Evolutionary conservation across 495 filamentous ascomycete species (phyloP).

Genomic region (Penicillium goetzii): DNA sequence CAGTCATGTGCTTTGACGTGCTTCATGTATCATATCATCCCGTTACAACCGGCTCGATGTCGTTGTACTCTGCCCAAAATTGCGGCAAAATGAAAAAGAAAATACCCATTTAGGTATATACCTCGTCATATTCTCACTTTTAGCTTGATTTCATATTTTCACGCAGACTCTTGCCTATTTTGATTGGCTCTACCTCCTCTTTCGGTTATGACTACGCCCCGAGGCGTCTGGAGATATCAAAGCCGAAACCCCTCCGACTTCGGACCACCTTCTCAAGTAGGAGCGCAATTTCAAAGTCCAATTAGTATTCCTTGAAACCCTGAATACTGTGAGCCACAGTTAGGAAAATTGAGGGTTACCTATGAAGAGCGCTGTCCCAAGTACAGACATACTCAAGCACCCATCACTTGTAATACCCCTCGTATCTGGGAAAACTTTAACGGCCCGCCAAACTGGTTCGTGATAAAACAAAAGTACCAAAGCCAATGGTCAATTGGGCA

Average conservation of each 20-base stretch:
- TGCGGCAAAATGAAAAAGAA: background rate
- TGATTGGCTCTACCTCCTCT: background rate
- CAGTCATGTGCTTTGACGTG: background rate
- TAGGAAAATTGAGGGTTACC: too few relatives aligned
- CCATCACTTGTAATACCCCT: background rate
- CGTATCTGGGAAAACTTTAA: background rate
- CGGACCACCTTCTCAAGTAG: too few relatives aligned
- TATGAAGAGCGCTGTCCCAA: background rate
- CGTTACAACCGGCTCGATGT: background rate
- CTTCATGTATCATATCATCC: conserved; percentile 9
- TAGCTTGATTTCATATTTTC: too few relatives aligned
- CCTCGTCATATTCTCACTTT: too few relatives aligned
- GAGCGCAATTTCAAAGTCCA: too few relatives aligned
- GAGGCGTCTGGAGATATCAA: background rate
- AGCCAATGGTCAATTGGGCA: background rate
- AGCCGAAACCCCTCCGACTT: background rate
- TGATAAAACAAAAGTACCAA: background rate
- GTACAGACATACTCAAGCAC: background rate
- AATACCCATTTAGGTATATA: background rate
- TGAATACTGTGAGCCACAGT: too few relatives aligned
- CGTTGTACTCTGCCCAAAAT: conserved; percentile 4
- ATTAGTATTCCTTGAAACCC: too few relatives aligned
- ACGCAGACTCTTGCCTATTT: background rate
- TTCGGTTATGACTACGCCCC: background rate
- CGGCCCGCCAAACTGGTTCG: background rate